Evolutionary conservation across 176 grass and related monocot genomes (phyloP), one percentile per base, ranked within the genome.

Genomic region (Bonia amplexicaulis): DNA sequence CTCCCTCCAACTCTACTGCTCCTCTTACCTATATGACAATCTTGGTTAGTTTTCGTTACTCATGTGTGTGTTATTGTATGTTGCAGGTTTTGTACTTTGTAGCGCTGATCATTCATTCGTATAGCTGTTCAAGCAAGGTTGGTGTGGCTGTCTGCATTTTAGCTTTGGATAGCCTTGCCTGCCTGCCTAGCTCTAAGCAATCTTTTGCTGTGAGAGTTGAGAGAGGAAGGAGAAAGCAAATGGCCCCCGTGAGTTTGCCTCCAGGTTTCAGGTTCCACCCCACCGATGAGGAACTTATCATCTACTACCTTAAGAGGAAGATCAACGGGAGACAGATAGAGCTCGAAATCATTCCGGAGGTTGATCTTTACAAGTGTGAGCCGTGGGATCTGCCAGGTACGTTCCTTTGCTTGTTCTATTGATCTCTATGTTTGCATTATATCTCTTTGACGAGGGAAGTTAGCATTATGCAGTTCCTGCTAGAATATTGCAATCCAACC

Each of bases 291-390:
- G 95, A 97, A 66, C 92, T 97, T 76, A 91, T 97, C 81, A 89
- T 90, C 72, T 94, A 97, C 78, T 97, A 97, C 74, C 92, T 97
- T 55, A 97, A 92, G 90, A 91, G 77, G 78, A 94, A 97, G 88
- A 97, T 97, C 74, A 94, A 97, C 6, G 86, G 95, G n/a, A 83
- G 79, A 51, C 87, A 97, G 45, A 94, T 97, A 66, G 95, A 97
- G 66, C 88, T 97, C 27, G 95, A 97, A 75, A 94, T 97, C 69
- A 97, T 97, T 66, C 95, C 90, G 0, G 95, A 97, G 80, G 92
- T 97, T 41, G 95, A 97, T 93, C 92, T 97, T 17, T 97, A 97
- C 95, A 97, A 97, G 87, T 97, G 95, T 16, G 95, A 97, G 54
- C 95, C 95, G 0, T 97, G 95, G 95, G 95, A 97, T 84, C 82